Percentiles rank a stretch among this genome's conserved stretches.
These are phyloP conservation scores for Talaromyces marneffei DNA, from an alignment of 2,329 filamentous ascomycete genomes.

Conservation along the genomic window DNA sequence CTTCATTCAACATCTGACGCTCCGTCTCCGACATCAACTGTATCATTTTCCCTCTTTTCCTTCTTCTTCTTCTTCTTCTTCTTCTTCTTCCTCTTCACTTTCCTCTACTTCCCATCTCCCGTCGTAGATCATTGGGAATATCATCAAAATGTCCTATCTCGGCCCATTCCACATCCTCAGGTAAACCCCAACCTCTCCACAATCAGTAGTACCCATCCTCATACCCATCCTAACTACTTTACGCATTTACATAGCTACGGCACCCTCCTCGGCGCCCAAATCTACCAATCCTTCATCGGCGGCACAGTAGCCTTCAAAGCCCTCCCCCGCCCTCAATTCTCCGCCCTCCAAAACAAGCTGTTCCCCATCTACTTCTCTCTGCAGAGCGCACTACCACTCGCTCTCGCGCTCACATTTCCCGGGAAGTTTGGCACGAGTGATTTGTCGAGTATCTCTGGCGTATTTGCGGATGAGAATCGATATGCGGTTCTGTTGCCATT, in stretches of 20 bases:
- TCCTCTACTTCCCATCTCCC: too few species aligned
- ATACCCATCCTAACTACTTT: not conserved
- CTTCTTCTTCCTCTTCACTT: not conserved
- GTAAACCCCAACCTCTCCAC: conserved; percentile 1
- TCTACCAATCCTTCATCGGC: conserved; percentile 74
- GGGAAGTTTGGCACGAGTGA: conserved; percentile 39
- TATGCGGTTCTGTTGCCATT: conserved; percentile 64
- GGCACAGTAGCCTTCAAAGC: conserved; percentile 70
- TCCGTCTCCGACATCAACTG: not conserved
- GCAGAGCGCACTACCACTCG: conserved; percentile 67
- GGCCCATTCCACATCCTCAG: conserved; percentile 19
- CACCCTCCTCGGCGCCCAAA: conserved; percentile 74
- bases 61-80: not conserved
- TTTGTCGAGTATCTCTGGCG: conserved; percentile 47
- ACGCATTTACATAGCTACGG: conserved; percentile 66
- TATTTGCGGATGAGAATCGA: conserved; percentile 57
- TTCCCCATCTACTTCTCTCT: conserved; percentile 81
- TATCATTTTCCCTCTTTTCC: not conserved
- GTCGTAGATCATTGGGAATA: not conserved
- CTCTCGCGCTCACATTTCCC: conserved; percentile 76
- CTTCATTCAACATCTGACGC: not conserved
- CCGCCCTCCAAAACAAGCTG: conserved; percentile 68
- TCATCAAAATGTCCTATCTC: conserved; percentile 10
- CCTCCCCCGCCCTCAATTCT: conserved; percentile 74
- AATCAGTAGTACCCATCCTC: too few species aligned